Evolutionary conservation across 2,329 filamentous ascomycete genomes (phyloP), one percentile per base, ranked within the genome.

Genomic region (Penicillium sp.): DNA sequence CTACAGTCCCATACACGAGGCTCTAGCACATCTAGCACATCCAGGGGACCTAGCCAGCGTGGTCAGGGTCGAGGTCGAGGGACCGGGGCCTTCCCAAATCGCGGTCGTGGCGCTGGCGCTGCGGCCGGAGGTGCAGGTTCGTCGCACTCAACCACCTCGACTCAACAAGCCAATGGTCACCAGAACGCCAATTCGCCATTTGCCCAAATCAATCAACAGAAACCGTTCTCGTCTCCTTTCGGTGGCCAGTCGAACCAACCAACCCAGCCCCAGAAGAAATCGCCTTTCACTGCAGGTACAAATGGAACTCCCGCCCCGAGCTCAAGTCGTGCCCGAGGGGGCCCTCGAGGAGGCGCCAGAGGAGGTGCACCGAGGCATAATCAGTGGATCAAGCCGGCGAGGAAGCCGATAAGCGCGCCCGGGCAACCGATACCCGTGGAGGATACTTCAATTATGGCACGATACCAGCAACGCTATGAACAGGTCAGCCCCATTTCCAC

Each of bases 381-480:
- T 55, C 33, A 62, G 15, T 43, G 58, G 46, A 23, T 29, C 7
- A 39, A 54, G n/a, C 30, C 39, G 27, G n/a, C 15, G 6, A 42
- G 29, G 20, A 45, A 34, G 60, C 59, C 7, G 24, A 27, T 29
- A 12, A n/a, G 24, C 24, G 26, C 9, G 6, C 36, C 39, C 8
- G 39, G 39, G 7, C 39, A 42, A 12, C 39, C 41, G 8, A 46
- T 61, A 3, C 54, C 60, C 2, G 55, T 66, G 29, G 69, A 68
- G 26, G 58, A 68, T 46, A 47, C 46, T 15, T 53, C 62, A 7
- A 32, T 58, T 27, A 34, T 65, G 49, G 60, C 55, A 30, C 61
- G 49, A 27, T 72, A 70, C 49, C 65, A 65, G 40, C 68, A 72
- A 27, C 67, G 70, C 21, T 73, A 71, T 55, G 70, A 73, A 39